These are phyloP conservation scores for Trichosporon sp. DNA, from an alignment of 1,284 basidiomycete species.

Conservation along the genomic window DNA sequence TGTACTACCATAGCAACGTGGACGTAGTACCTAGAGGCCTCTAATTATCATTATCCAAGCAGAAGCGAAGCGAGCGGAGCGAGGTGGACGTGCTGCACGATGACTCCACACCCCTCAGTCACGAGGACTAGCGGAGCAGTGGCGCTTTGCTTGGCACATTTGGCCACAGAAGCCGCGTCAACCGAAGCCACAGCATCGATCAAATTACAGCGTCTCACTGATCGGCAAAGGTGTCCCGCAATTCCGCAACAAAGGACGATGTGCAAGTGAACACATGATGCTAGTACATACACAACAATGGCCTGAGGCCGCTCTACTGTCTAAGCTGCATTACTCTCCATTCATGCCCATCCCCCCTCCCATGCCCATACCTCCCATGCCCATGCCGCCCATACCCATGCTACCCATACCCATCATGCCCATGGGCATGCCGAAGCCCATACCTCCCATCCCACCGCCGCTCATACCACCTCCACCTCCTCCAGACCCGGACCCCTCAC, in stretches of 20 bases:
- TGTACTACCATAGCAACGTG: not conserved
- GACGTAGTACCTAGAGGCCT: not conserved
- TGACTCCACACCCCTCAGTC: no score
- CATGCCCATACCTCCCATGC: not conserved
- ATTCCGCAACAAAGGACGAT: not conserved
- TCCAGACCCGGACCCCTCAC: not conserved
- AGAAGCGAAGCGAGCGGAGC: not conserved
- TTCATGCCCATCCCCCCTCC: not conserved
- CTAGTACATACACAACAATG: slow-evolving; percentile 3
- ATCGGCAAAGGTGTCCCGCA: not conserved
- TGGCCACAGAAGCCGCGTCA: not conserved
- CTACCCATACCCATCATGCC: not conserved
- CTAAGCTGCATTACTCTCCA: not conserved
- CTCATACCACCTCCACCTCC: not conserved
- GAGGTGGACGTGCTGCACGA: no score
- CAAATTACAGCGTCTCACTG: no score
- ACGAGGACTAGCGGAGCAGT: no score
- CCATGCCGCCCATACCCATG: not conserved
- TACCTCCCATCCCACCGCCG: not conserved
- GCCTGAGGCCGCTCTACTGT: not conserved
- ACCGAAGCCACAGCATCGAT: no score
- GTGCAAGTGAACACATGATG: not conserved
- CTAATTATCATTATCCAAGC: not conserved
- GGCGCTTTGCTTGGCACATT: no score
- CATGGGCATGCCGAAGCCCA: slow-evolving; percentile 13